Conservation (phyloP, 306 rosid genomes). For the Cucurbita moschata region DNA sequence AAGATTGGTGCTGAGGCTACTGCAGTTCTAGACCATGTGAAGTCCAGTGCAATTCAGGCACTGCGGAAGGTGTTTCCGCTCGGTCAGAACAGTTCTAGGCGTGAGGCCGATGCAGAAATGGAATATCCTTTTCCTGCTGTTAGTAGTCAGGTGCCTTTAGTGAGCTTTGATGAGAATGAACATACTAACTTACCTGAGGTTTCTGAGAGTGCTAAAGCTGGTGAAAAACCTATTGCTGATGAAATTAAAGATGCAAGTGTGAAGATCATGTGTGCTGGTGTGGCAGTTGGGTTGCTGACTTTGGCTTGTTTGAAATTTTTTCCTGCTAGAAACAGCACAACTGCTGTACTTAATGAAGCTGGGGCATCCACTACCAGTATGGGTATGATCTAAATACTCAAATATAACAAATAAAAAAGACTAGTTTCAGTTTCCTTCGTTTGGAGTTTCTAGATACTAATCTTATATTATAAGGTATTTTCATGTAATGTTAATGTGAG, state of each 20-base stretch:
- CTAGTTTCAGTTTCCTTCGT: background rate
- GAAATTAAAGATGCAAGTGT: conserved; percentile 61
- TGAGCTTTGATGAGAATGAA: conserved; percentile 24
- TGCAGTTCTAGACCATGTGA: conserved; percentile 81
- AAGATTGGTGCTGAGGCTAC: conserved; percentile 92
- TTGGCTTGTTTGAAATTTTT: conserved; percentile 52
- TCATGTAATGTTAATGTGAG: no score
- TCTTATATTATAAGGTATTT: background rate
- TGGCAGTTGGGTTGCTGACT: conserved; percentile 66
- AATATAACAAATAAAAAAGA: background rate
- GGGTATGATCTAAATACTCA: conserved; percentile 33
- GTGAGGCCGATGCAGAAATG: conserved; percentile 28
- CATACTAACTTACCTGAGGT: conserved; percentile 20
- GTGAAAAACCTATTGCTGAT: conserved; percentile 35
- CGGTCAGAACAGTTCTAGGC: conserved; percentile 20
- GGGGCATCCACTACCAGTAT: conserved; percentile 33
- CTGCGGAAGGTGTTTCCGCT: conserved; percentile 81
- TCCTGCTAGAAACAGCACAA: conserved; percentile 36
- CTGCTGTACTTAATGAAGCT: conserved; percentile 24
- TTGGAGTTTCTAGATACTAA: background rate
- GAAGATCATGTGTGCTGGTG: conserved; percentile 82
- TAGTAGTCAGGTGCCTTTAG: conserved; percentile 30
- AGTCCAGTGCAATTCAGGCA: conserved; percentile 61
- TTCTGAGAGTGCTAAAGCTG: conserved; percentile 29
- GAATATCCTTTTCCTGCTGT: conserved; percentile 25